phyloP scores from a whole-genome alignment of 2,329 filamentous ascomycete species.

The Botrytis hyacinthi region DNA sequence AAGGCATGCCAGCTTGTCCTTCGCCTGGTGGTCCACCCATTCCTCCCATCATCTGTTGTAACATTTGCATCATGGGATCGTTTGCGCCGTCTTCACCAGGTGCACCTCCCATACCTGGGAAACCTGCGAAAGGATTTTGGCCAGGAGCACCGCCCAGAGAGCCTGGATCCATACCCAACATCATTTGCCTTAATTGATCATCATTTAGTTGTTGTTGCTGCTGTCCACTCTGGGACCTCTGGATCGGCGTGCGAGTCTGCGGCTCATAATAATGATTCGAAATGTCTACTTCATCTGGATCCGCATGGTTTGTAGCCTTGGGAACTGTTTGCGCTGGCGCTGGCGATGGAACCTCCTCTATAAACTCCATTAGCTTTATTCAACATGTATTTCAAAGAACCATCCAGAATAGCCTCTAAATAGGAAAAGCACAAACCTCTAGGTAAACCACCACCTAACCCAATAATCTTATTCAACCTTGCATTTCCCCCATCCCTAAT shows the following conservation, averaged over 20 bases:
- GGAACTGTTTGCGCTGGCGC: constrained; percentile 26
- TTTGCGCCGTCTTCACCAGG: constrained; percentile 38
- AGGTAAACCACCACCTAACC: constrained; percentile 59
- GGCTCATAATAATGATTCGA: constrained; percentile 68
- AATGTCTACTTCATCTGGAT: constrained; percentile 77
- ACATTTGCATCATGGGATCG: constrained; percentile 73
- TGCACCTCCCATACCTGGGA: constrained; percentile 33
- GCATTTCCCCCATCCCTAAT: constrained; percentile 68
- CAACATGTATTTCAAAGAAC: background rate
- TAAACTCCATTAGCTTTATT: constrained; percentile 6
- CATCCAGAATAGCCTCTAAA: background rate
- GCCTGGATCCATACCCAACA: constrained; percentile 54
- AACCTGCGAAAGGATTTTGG: constrained; percentile 23
- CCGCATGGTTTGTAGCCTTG: constrained; percentile 39
- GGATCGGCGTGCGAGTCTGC: constrained; percentile 43
- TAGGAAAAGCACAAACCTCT: constrained; percentile 40
- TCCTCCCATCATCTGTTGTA: constrained; percentile 67
- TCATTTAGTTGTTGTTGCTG: constrained; percentile 46
- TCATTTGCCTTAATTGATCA: constrained; percentile 62
- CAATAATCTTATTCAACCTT: constrained; percentile 72
- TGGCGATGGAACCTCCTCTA: constrained; percentile 41
- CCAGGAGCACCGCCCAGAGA: constrained; percentile 30
- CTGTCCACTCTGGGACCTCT: constrained; percentile 35
- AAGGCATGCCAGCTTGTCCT: constrained; percentile 37
- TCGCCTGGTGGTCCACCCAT: constrained; percentile 43